Evolutionary conservation across 2,329 filamentous ascomycete genomes (phyloP).

Genomic region (Sclerotinia borealis): DNA sequence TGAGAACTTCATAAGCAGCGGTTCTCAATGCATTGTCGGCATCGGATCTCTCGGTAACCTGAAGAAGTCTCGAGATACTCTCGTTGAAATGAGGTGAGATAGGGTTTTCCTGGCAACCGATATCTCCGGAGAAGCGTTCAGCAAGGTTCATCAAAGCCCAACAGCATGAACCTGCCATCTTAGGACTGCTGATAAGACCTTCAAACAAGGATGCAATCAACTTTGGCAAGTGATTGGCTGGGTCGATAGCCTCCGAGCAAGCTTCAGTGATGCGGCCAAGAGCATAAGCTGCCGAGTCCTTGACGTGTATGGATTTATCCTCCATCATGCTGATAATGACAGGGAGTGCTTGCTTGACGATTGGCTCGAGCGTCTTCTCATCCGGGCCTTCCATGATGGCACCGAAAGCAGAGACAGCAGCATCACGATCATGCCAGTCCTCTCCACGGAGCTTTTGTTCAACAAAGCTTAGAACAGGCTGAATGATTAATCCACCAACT

Average conservation of each 20-base stretch:
- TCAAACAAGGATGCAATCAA: slow-evolving; percentile 86
- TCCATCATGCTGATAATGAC: slow-evolving; percentile 90
- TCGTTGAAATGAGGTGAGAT: slow-evolving; percentile 90
- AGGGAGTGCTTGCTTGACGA: slow-evolving; percentile 91
- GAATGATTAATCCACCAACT: slow-evolving; percentile 76
- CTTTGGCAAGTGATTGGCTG: slow-evolving; percentile 71
- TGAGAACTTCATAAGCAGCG: slow-evolving; percentile 94
- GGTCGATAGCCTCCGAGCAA: slow-evolving; percentile 87
- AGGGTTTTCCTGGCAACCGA: slow-evolving; percentile 69
- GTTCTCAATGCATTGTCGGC: slow-evolving; percentile 86
- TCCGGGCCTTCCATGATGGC: slow-evolving; percentile 99
- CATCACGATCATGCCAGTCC: slow-evolving; percentile 93
- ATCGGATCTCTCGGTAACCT: slow-evolving; percentile 76
- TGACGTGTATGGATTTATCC: slow-evolving; percentile 81
- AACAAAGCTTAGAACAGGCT: slow-evolving; percentile 82
- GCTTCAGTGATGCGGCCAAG: slow-evolving; percentile 93
- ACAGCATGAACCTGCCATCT: slow-evolving; percentile 98
- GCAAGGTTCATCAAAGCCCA: slow-evolving; percentile 99
- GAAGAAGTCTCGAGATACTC: slow-evolving; percentile 77
- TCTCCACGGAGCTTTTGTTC: slow-evolving; percentile 84
- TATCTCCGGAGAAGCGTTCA: slow-evolving; percentile 86
- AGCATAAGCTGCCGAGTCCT: slow-evolving; percentile 93
- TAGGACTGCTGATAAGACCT: slow-evolving; percentile 82
- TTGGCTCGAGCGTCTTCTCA: slow-evolving; percentile 81
- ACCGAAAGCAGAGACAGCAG: slow-evolving; percentile 92